Evolutionary conservation across 768 basidiomycete genomes (phyloP).

Genomic region (Boletus rubropictus): DNA sequence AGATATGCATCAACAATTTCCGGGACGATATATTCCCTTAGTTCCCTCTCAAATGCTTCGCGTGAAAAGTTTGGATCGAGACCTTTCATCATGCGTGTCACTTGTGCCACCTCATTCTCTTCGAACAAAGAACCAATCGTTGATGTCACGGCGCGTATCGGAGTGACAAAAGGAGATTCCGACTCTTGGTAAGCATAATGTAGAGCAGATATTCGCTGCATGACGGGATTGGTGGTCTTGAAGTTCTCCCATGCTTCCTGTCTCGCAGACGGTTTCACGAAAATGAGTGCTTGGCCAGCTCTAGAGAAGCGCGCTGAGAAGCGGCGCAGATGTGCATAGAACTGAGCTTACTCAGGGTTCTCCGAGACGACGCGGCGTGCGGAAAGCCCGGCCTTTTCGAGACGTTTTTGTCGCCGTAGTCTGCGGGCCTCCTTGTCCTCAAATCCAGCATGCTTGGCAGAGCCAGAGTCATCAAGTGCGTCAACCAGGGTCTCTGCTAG

Average conservation of each 20-base stretch:
- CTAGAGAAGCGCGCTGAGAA: constrained; percentile 35
- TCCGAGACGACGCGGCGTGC: constrained; percentile 48
- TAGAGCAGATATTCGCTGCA: constrained; percentile 52
- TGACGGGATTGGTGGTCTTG: constrained; percentile 74
- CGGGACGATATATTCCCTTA: constrained; percentile 95
- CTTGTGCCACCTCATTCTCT: constrained; percentile 97
- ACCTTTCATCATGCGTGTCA: constrained; percentile 78
- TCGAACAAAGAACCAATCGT: constrained; percentile 90
- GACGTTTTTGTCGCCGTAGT: constrained; percentile 67
- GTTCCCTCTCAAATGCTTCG: constrained; percentile 82
- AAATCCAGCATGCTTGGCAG: constrained; percentile 91
- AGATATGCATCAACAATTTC: constrained; percentile 97
- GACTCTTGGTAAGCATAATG: constrained; percentile 83
- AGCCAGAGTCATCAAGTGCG: constrained; percentile 89
- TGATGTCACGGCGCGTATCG: constrained; percentile 75
- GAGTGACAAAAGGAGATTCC: constrained; percentile 82
- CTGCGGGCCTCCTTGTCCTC: constrained; percentile 92
- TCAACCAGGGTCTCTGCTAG: constrained; percentile 86
- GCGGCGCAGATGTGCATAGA: background rate
- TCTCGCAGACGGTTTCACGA: constrained; percentile 75
- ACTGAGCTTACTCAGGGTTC: constrained; percentile 68
- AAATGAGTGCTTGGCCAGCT: constrained; percentile 79
- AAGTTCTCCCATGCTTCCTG: constrained; percentile 77
- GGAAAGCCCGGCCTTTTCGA: constrained; percentile 78
- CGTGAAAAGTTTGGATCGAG: constrained; percentile 84